These are phyloP conservation scores for Tetraselmis chui DNA, from an alignment of 139 green algal species.

Conservation along the genomic window DNA sequence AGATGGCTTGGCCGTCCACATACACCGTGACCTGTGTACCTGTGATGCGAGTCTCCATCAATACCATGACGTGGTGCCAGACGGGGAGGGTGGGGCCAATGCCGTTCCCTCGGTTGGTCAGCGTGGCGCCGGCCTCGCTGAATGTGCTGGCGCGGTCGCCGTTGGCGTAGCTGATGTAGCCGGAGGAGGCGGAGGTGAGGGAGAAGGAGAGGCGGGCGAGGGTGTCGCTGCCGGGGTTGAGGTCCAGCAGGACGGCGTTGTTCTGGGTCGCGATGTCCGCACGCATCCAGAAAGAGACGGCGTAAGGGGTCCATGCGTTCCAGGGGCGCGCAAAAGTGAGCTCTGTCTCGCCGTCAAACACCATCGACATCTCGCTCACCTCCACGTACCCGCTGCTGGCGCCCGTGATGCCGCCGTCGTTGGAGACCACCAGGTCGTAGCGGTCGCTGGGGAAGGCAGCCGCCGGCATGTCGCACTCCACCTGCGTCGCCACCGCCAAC, in stretches of 20 bases:
- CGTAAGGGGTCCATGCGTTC: background rate
- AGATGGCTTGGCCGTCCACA: background rate
- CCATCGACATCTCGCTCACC: background rate
- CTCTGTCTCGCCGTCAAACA: background rate
- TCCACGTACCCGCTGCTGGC: background rate
- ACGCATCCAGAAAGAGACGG: background rate
- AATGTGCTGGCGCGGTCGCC: background rate
- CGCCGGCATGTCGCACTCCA: conserved; percentile 8
- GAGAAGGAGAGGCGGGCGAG: background rate
- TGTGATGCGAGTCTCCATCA: background rate
- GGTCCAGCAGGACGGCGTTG: background rate
- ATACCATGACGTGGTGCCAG: conserved; percentile 3
- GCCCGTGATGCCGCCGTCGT: conserved; percentile 11
- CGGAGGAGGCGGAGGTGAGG: background rate
- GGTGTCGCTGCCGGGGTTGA: background rate
- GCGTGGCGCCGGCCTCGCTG: background rate
- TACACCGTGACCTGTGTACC: background rate
- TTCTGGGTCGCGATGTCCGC: background rate
- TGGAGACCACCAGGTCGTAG: conserved; percentile 15
- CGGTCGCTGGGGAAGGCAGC: background rate
- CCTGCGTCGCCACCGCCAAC: too few species aligned
- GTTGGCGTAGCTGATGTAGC: background rate
- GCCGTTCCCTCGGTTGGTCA: background rate
- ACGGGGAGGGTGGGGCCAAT: background rate
- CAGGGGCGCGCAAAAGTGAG: background rate